Evolutionary conservation across 148 eudicot species (phyloP).

Genomic region (Vaccinium myrtillus): DNA sequence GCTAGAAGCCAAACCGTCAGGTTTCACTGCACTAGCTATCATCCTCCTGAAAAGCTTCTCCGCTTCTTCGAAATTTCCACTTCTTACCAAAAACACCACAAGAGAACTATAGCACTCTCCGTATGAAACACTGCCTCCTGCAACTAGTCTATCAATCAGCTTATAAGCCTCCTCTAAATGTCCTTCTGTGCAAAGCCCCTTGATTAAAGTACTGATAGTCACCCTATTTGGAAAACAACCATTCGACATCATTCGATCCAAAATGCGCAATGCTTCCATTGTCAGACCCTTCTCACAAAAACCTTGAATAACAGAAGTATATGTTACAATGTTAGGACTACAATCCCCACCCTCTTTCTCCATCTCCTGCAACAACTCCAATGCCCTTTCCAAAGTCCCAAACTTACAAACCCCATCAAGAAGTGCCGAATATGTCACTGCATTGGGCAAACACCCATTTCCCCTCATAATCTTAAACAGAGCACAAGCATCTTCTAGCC

Average conservation of each 20-base stretch:
- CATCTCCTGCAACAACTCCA: conserved; percentile 69
- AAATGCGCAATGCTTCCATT: conserved; percentile 54
- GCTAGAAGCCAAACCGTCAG: conserved; percentile 62
- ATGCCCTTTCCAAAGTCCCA: conserved; percentile 54
- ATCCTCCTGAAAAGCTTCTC: conserved; percentile 63
- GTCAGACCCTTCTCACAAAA: conserved; percentile 56
- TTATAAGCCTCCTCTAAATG: conserved; percentile 52
- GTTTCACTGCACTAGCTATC: conserved; percentile 52
- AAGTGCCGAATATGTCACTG: conserved; percentile 56
- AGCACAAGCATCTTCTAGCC: conserved; percentile 41
- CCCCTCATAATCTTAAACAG: conserved; percentile 47
- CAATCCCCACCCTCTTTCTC: conserved; percentile 63
- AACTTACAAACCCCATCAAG: conserved; percentile 70
- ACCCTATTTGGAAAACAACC: conserved; percentile 65
- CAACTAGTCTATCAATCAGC: conserved; percentile 41
- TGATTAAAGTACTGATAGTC: conserved; percentile 49
- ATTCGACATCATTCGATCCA: conserved; percentile 53
- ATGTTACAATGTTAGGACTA: conserved; percentile 70
- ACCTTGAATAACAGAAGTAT: conserved; percentile 59
- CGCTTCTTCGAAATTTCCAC: conserved; percentile 48
- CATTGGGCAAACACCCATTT: conserved; percentile 59
- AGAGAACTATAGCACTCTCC: conserved; percentile 68
- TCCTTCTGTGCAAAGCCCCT: conserved; percentile 66
- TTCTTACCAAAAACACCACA: conserved; percentile 46
- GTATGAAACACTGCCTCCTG: conserved; percentile 36